A percentile compares a stretch with the other conserved stretches of the same genome.
Evolutionary conservation across 257 asterid species (phyloP).

Genomic region (Nyctanthes arbortristis): DNA sequence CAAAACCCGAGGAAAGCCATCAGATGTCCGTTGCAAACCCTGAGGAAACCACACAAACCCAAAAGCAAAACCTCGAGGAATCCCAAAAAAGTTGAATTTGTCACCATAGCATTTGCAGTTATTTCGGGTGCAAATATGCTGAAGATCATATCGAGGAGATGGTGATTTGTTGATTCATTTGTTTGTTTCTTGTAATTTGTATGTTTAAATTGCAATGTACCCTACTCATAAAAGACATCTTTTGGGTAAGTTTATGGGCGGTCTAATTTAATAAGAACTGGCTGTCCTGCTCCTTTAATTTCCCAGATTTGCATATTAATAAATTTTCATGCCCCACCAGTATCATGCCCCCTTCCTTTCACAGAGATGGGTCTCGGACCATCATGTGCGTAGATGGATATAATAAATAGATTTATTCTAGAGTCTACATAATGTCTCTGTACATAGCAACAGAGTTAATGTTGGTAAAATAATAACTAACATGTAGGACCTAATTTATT

Average conservation of each 20-base stretch:
- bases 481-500: too few species aligned
- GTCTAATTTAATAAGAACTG: conserved; percentile 9
- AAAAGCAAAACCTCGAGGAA: conserved; percentile 28
- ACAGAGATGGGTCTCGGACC: too few species aligned
- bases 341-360: too few species aligned
- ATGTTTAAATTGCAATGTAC: conserved; percentile 14
- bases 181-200: conserved; percentile 34
- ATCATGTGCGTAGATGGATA: too few species aligned
- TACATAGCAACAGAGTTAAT: too few species aligned
- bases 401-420: too few species aligned
- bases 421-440: too few species aligned
- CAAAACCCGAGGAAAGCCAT: conserved; percentile 25
- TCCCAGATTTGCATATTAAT: background rate
- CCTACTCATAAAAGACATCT: background rate
- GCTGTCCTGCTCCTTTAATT: background rate
- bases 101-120: conserved; percentile 28
- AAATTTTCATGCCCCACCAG: background rate
- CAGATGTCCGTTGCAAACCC: conserved; percentile 17
- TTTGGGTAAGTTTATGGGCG: too few species aligned
- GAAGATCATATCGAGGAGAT: conserved; percentile 18
- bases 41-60: conserved; percentile 23
- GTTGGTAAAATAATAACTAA: too few species aligned
- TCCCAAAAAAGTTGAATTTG: conserved; percentile 26
- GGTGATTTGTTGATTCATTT: conserved; percentile 49
- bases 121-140: conserved; percentile 16